Evolutionary conservation across 805 yeast species (phyloP).

Genomic region (Yarrowia keelungensis): DNA sequence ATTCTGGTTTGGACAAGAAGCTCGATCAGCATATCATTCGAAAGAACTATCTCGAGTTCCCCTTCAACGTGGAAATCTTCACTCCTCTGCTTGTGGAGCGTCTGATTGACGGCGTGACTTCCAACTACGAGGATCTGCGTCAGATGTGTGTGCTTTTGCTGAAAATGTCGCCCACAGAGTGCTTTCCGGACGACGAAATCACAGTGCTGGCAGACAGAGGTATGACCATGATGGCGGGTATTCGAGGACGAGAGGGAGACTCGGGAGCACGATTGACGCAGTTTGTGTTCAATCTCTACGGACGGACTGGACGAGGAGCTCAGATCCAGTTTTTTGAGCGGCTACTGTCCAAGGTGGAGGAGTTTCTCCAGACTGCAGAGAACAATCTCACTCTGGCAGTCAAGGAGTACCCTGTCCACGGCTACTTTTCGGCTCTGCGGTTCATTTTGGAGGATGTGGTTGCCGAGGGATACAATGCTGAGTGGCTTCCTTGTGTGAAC

Average conservation of each 20-base stretch:
- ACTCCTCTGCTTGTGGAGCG: slow-evolving; percentile 54
- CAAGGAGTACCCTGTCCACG: slow-evolving; percentile 65
- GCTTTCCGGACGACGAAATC: slow-evolving; percentile 43
- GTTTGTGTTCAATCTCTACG: slow-evolving; percentile 55
- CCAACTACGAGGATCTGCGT: slow-evolving; percentile 82
- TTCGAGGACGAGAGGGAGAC: slow-evolving; percentile 71
- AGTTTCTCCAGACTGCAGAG: slow-evolving; percentile 50
- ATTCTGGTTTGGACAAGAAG: slow-evolving; percentile 63
- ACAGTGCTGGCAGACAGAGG: slow-evolving; percentile 43
- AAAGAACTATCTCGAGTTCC: slow-evolving; percentile 57
- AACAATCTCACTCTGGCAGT: slow-evolving; percentile 55
- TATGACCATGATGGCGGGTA: slow-evolving; percentile 47
- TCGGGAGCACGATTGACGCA: slow-evolving; percentile 76
- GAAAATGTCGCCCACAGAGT: slow-evolving; percentile 53
- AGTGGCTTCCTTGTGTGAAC: slow-evolving; percentile 42
- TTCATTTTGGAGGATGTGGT: slow-evolving; percentile 53
- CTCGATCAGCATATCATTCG: slow-evolving; percentile 52
- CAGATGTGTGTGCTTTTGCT: slow-evolving; percentile 57
- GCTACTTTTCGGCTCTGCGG: slow-evolving; percentile 67
- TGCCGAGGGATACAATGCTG: slow-evolving; percentile 42
- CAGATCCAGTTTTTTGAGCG: slow-evolving; percentile 47
- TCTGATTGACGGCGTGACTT: slow-evolving; percentile 66
- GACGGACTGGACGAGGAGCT: slow-evolving; percentile 43
- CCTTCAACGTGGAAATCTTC: slow-evolving; percentile 58
- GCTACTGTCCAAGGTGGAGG: slow-evolving; percentile 51